phyloP scores from a whole-genome alignment of 1,139 yeast genomes.

The Candida sp. region DNA sequence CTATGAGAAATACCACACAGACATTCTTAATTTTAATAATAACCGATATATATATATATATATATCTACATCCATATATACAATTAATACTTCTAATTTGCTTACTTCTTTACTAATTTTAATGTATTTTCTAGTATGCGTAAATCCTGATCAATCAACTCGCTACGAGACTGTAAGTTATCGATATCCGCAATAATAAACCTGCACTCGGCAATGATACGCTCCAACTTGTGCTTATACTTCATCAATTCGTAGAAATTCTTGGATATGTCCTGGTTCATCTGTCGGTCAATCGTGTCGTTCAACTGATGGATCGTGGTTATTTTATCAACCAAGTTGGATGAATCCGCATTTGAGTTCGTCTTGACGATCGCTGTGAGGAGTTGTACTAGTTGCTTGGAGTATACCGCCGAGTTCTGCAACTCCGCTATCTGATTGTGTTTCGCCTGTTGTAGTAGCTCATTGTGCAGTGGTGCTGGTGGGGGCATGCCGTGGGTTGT shows the following conservation, averaged over 20 bases:
- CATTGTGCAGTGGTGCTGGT: slow-evolving; percentile 24
- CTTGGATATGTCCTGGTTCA: slow-evolving; percentile 26
- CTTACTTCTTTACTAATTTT: slow-evolving; percentile 18
- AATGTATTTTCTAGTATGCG: slow-evolving; percentile 48
- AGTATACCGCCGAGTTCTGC: slow-evolving; percentile 30
- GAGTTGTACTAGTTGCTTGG: slow-evolving; percentile 31
- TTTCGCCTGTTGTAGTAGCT: slow-evolving; percentile 40
- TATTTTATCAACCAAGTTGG: slow-evolving; percentile 42
- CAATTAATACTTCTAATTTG: neutral
- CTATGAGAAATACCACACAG: too few relatives aligned
- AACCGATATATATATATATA: neutral
- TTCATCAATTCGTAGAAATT: slow-evolving; percentile 28
- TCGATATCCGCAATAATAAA: slow-evolving; percentile 27
- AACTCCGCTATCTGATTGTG: slow-evolving; percentile 33
- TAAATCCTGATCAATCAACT: slow-evolving; percentile 49
- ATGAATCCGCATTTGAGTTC: slow-evolving; percentile 29
- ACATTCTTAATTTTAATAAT: neutral
- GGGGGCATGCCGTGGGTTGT: neutral
- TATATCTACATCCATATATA: neutral
- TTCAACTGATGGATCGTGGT: slow-evolving; percentile 49
- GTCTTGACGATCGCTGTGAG: slow-evolving; percentile 26
- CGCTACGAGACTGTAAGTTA: slow-evolving; percentile 44
- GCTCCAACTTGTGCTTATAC: slow-evolving; percentile 23
- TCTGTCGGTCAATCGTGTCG: slow-evolving; percentile 31
- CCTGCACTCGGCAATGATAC: slow-evolving; percentile 21